A percentile compares a stretch with the other conserved stretches of the same genome.
These are phyloP conservation scores for Polyrhizophydium stewartii DNA, from an alignment of 371 early-diverging fungal genomes.

Conservation along the genomic window DNA sequence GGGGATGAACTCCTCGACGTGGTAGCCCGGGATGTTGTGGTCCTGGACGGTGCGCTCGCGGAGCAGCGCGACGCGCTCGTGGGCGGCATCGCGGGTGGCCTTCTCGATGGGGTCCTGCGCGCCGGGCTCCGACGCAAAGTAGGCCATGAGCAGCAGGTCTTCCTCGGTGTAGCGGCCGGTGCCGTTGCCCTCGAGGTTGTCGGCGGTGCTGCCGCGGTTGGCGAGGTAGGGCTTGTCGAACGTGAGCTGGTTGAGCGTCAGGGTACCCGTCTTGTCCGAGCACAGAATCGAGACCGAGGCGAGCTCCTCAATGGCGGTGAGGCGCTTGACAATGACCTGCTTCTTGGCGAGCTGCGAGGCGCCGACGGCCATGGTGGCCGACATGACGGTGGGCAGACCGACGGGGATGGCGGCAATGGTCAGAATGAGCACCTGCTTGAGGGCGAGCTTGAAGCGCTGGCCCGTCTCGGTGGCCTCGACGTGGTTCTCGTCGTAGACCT, in stretches of 20 bases:
- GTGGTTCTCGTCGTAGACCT: not conserved
- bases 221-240: conserved; percentile 80
- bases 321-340: conserved; percentile 91
- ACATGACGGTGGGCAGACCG: conserved; percentile 94
- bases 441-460: conserved; percentile 50
- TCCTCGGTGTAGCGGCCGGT: conserved; percentile 54
- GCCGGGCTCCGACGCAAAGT: conserved; percentile 85
- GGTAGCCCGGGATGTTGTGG: conserved; percentile 73
- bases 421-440: conserved; percentile 81
- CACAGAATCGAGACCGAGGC: conserved; percentile 92
- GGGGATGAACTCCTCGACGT: conserved; percentile 78
- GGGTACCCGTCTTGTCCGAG: conserved; percentile 96
- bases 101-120: conserved; percentile 89
- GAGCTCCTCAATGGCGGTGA: conserved; percentile 92
- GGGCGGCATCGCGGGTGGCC: conserved; percentile 80
- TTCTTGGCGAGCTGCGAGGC: conserved; percentile 88
- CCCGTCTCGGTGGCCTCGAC: conserved; percentile 1
- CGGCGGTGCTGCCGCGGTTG: conserved; percentile 39
- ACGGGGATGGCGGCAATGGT: conserved; percentile 97
- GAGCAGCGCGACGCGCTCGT: conserved; percentile 67
- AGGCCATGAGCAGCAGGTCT: conserved; percentile 80
- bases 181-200: conserved; percentile 32
- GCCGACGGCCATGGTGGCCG: conserved; percentile 95
- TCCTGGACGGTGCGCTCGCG: conserved; percentile 47
- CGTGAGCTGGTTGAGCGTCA: conserved; percentile 87